Percentiles rank a stretch among this genome's conserved stretches.
Conservation (phyloP, 2,329 filamentous ascomycete species). For the Thelonectria discophora region DNA sequence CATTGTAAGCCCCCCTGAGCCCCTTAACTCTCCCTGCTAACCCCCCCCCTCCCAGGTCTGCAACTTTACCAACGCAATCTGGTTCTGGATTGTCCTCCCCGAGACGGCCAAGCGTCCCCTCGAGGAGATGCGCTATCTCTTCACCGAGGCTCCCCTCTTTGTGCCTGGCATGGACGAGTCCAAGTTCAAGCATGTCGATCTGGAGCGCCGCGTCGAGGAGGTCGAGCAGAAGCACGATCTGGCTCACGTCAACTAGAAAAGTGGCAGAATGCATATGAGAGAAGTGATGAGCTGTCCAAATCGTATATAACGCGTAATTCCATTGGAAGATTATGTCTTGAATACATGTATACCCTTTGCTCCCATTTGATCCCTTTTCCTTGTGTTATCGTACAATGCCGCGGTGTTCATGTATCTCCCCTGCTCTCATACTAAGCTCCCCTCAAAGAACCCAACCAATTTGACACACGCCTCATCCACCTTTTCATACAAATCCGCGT, state of each 20-base stretch:
- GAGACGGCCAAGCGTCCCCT: slow-evolving; percentile 72
- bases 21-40: not conserved
- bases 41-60: slow-evolving; percentile 55
- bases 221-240: slow-evolving; percentile 60
- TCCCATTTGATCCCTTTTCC: not conserved
- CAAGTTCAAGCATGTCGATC: slow-evolving; percentile 54
- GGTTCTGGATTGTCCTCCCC: slow-evolving; percentile 72
- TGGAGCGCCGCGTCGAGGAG: slow-evolving; percentile 67
- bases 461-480: slow-evolving; percentile 26
- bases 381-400: too few species aligned
- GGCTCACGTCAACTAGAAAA: slow-evolving; percentile 12
- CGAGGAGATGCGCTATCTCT: slow-evolving; percentile 74
- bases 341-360: not conserved
- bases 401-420: too few species aligned
- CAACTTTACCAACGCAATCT: slow-evolving; percentile 62
- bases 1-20: slow-evolving; percentile 40
- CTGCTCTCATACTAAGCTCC: not conserved
- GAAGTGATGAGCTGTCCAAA: not conserved
- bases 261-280: not conserved
- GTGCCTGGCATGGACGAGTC: slow-evolving; percentile 65
- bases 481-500: slow-evolving; percentile 31
- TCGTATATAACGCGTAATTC: not conserved
- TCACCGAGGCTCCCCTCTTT: slow-evolving; percentile 71
- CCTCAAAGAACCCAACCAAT: slow-evolving; percentile 25
- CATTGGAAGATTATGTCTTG: not conserved